Percentiles rank a stretch among this genome's conserved stretches.
These are phyloP conservation scores for Aspergillus flavus DNA, from an alignment of 2,329 filamentous ascomycete species.

Conservation along the genomic window DNA sequence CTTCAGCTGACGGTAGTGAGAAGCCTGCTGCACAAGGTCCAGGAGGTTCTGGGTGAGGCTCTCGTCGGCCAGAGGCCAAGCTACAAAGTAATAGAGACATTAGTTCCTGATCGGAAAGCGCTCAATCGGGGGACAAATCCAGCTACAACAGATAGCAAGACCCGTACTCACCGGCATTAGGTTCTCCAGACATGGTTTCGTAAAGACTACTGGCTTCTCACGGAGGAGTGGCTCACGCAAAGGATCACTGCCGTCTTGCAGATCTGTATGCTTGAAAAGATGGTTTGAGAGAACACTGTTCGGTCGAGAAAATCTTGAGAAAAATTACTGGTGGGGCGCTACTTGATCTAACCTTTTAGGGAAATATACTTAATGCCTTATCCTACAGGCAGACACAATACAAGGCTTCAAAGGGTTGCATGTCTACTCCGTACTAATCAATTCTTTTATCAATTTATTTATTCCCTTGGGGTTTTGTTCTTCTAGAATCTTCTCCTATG, in stretches of 20 bases:
- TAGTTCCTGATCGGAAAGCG: conserved; percentile 9
- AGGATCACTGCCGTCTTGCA: conserved; percentile 39
- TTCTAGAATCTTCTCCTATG: neutral
- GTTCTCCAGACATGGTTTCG: conserved; percentile 37
- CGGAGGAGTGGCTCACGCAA: conserved; percentile 39
- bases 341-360: neutral
- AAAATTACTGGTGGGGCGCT: neutral
- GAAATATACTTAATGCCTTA: neutral
- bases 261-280: conserved; percentile 7
- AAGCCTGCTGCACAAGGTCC: conserved; percentile 74
- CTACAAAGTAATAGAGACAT: conserved; percentile 36
- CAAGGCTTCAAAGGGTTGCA: neutral
- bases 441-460: neutral
- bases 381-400: neutral
- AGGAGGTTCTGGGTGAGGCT: conserved; percentile 79
- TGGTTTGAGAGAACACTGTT: neutral
- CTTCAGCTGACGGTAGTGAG: conserved; percentile 70
- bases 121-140: neutral
- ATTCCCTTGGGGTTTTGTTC: neutral
- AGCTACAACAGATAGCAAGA: neutral
- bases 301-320: conserved; percentile 5
- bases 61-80: conserved; percentile 73
- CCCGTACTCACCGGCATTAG: conserved; percentile 29
- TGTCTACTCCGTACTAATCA: neutral
- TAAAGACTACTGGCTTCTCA: conserved; percentile 20